phyloP scores from a whole-genome alignment of 345 rosid genomes.

The Linum trigynum region DNA sequence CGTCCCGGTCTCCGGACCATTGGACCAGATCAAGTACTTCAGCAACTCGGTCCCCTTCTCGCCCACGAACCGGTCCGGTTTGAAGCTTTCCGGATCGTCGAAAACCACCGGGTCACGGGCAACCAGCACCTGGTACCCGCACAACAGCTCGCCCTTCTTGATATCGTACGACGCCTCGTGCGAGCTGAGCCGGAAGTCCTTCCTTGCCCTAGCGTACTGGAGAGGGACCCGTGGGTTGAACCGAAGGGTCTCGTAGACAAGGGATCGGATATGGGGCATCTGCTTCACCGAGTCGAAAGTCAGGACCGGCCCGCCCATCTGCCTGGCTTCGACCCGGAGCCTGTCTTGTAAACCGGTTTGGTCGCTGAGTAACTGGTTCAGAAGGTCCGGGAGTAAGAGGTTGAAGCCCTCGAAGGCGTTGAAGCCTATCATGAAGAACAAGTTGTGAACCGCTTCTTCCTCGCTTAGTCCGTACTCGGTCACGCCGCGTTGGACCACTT shows the following conservation, averaged over 20 bases:
- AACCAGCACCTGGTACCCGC: conserved; percentile 62
- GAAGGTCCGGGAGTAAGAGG: conserved; percentile 40
- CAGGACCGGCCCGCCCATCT: conserved; percentile 26
- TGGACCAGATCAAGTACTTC: conserved; percentile 65
- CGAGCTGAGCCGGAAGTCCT: conserved; percentile 54
- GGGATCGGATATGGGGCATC: conserved; percentile 59
- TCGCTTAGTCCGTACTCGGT: conserved; percentile 52
- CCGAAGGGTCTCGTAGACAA: conserved; percentile 69
- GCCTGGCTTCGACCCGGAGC: conserved; percentile 44
- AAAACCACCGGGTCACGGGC: conserved; percentile 60
- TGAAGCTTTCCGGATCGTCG: conserved; percentile 57
- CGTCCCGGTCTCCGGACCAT: conserved; percentile 70
- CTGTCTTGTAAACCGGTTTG: conserved; percentile 43
- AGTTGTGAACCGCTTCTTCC: conserved; percentile 54
- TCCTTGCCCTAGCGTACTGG: conserved; percentile 71
- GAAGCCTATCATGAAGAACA: conserved; percentile 62
- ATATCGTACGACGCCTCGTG: conserved; percentile 55
- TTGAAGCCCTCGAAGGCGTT: conserved; percentile 84
- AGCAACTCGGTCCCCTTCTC: conserved; percentile 35
- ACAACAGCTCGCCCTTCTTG: conserved; percentile 72
- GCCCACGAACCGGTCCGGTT: conserved; percentile 54
- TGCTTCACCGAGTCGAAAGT: conserved; percentile 48
- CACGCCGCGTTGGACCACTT: conserved; percentile 35
- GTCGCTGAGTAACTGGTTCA: conserved; percentile 33
- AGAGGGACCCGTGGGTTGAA: conserved; percentile 65